Base-by-base conservation (phyloP, 202 grass and related monocot genomes). In the Hordeum pubiflorum region DNA sequence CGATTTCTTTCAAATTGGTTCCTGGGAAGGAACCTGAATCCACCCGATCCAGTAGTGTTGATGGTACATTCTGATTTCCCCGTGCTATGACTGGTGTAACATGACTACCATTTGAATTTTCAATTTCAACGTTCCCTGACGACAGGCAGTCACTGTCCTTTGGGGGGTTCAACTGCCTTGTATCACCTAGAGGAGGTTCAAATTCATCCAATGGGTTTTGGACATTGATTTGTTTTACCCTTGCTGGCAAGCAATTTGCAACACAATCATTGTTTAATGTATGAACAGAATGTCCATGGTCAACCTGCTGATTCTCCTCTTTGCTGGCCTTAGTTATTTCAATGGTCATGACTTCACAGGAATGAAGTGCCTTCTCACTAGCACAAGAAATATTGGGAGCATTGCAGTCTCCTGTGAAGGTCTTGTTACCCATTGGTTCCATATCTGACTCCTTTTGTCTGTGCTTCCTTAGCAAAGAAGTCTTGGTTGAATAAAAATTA, bases 251-350 rank as follows among this genome's bases (percentile, higher is more conserved):
- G 11, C 18, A 6, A 70, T 80, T 80, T 80, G 63, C 64, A 58
- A 23, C 63, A 69, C 0, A 17, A 69, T 69, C 54, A 32, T 33
- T 72, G 21, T 83, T 75, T 52, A 55, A 41, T 54, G 71, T 69
- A 54, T 12, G 54, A 40, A 54, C 57, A 72, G 41, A 58, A 27
- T 64, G 18, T 44, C 34, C 77, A 67, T 75, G 38, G 10, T 75
- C 77, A 41, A 58, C 69, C n/a, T 75, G 59, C 44, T 75, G 83
- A 61, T 36, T 80, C 36, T 65, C 70, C 43, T 52, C 6, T 9
- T 67, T 58, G 69, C 11, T 4, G 46, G 26, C 70, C 69, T 80
- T 66, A 5, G 43, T n/a, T 74, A 43, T 64, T 85, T 79, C 33
- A 62, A 27, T 56, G 34, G 43, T 1, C 15, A 74, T 80, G 60